These are phyloP conservation scores for Cytospora paraplurivora DNA, from an alignment of 2,329 filamentous ascomycete species.

Conservation along the genomic window DNA sequence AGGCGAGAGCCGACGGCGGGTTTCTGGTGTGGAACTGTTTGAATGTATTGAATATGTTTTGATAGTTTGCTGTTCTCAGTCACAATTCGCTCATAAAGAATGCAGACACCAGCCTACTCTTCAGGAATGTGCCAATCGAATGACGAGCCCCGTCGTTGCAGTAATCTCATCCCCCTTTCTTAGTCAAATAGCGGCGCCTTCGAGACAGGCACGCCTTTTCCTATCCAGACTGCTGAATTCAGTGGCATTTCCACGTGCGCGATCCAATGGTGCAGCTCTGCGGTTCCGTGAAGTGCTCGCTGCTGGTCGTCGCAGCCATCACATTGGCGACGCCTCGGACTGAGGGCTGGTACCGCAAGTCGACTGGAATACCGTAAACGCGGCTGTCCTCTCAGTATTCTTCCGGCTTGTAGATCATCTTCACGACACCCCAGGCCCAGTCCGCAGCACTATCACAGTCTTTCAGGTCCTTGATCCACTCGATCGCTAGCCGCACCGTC, in stretches of 20 bases:
- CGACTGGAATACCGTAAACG: background rate
- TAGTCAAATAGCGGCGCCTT: background rate
- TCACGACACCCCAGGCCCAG: conserved; percentile 58
- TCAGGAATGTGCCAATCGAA: background rate
- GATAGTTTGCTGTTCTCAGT: background rate
- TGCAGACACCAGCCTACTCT: background rate
- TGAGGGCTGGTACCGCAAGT: background rate
- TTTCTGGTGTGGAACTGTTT: background rate
- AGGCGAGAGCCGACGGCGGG: background rate
- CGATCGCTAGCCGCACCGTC: conserved; percentile 55
- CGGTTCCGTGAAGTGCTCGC: background rate
- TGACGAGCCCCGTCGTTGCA: background rate
- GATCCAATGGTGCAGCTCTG: background rate
- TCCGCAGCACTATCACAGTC: conserved; percentile 54
- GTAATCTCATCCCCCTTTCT: background rate
- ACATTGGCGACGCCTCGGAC: background rate
- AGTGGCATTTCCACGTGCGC: background rate
- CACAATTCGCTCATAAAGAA: background rate
- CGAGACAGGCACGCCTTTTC: background rate
- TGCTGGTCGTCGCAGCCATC: background rate
- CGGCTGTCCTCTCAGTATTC: conserved; percentile 28
- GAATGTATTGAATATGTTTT: background rate
- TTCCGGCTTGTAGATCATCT: conserved; percentile 48
- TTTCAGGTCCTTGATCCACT: conserved; percentile 62
- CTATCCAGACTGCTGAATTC: background rate